Evolutionary conservation across 257 asterid species (phyloP), one percentile per base, ranked within the genome.

Genomic region (Asclepias syriaca): DNA sequence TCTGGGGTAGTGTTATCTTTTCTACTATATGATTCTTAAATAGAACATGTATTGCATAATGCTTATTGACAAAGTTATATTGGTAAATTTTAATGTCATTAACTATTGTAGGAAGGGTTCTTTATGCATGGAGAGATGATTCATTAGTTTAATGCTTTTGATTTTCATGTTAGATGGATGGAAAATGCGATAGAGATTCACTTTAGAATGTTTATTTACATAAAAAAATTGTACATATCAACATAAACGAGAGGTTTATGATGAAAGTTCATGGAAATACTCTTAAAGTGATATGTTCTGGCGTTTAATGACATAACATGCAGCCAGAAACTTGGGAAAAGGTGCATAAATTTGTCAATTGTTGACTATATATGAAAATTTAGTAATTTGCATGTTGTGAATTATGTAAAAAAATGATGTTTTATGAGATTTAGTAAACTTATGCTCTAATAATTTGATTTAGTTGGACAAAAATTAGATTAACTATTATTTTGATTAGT

Each of bases 1-100:
- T 68, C 72, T 87, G 53, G 99, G 99, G 99, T 94, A 29, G 86
- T 75, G 84, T 61, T 75, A 57, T 77, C 75, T 18, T 72, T 49
- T 29, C 45, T 65, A 37, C 37, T 66, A 27, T 39, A 55, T 37
- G 78, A 50, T 61, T 75, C 45, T 63, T 4, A n/a, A 50, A 6
- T 58, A 61, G 14, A 32, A 16, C 68, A 27, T 74, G 46, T 43
- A 13, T 67, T n/a, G 66, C 68, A 34, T 77, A 66, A 34, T 73
- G 11, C 77, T 54, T 43, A 6, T 60, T 50, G 67, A n/a, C 9
- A 76, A 50, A 4, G 32, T n/a, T 54, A 9, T 40, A 27, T 43
- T 13, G 15, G 22, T 74, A 50, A 37, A 24, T 72, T 32, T 45
- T 63, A 64, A 19, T 48, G 22, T 39, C 27, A 50, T 50, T 34